Conservation (phyloP, 2,329 filamentous ascomycete species). For the Albophoma yamanashiensis region DNA sequence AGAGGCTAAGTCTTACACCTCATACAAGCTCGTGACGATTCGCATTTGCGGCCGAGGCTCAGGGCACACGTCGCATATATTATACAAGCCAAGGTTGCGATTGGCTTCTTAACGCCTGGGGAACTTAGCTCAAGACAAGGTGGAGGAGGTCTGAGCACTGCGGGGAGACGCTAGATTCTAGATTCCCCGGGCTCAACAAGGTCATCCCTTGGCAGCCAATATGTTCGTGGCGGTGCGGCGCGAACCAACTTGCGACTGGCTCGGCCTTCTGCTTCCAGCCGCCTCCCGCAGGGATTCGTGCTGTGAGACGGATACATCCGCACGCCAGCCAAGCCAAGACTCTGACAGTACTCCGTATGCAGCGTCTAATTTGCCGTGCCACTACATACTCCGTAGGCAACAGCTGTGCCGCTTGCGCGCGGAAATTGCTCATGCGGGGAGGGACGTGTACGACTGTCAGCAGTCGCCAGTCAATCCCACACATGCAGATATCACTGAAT, state of each 20-base stretch:
- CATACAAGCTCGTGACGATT: not conserved
- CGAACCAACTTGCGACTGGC: not conserved
- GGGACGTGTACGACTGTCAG: conserved; percentile 23
- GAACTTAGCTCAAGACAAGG: not conserved
- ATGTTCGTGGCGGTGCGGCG: not conserved
- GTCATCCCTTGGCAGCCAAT: not conserved
- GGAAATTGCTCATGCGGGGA: conserved; percentile 30
- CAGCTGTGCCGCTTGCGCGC: not conserved
- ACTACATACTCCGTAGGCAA: not conserved
- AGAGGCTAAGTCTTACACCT: not conserved
- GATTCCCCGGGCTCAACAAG: not conserved
- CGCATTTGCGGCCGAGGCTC: not conserved
- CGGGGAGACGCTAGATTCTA: not conserved
- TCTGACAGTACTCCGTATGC: not conserved
- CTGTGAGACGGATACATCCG: not conserved
- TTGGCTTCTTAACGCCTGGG: not conserved
- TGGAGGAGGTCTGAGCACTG: not conserved
- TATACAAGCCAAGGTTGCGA: not conserved
- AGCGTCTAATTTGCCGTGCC: not conserved
- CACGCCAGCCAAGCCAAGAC: not conserved
- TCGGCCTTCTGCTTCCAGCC: not conserved
- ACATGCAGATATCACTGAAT: conserved; percentile 2
- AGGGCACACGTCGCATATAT: not conserved
- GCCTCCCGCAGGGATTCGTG: not conserved
- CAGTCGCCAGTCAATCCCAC: conserved; percentile 16